Conservation (phyloP, 2,329 filamentous ascomycete genomes). For the Paracorniculantispora psalliotae region DNA sequence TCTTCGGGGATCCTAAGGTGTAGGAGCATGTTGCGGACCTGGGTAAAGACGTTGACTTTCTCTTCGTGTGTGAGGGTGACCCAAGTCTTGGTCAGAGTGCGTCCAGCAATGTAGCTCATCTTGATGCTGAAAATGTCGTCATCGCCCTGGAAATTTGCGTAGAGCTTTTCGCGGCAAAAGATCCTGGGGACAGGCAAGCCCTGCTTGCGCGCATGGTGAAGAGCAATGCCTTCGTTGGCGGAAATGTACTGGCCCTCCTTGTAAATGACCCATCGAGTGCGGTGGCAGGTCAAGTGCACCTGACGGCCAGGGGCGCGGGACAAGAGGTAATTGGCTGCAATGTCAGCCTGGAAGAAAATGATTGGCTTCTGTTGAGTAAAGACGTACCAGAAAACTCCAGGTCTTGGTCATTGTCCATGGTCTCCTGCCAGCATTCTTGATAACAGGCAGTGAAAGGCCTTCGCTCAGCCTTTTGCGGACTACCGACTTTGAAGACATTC, state of each 20-base stretch:
- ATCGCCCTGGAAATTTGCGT: background rate
- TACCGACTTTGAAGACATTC: conserved; percentile 3
- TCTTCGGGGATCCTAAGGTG: background rate
- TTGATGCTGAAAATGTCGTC: conserved; percentile 6
- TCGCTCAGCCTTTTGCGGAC: background rate
- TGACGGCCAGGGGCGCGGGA: conserved; percentile 6
- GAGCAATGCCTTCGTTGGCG: conserved; percentile 4
- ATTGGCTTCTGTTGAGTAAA: background rate
- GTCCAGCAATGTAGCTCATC: conserved; percentile 11
- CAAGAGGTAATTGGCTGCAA: conserved; percentile 2
- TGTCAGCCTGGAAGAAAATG: background rate
- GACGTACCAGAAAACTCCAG: conserved; percentile 7
- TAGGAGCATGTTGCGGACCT: conserved; percentile 9
- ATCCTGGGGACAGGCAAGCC: conserved; percentile 7
- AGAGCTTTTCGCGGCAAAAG: conserved; percentile 8
- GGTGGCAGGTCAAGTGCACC: conserved; percentile 5
- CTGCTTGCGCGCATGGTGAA: background rate
- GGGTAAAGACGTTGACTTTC: conserved; percentile 1
- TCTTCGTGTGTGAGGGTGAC: conserved; percentile 5
- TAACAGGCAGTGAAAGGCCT: conserved; percentile 2
- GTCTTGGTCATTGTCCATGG: conserved; percentile 2
- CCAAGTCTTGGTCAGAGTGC: conserved; percentile 3
- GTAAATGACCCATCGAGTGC: conserved; percentile 9
- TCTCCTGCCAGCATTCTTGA: conserved; percentile 10
- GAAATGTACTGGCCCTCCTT: conserved; percentile 6